Percentiles rank a stretch among this genome's conserved stretches.
These are phyloP conservation scores for Osmanthus fragrans DNA, from an alignment of 257 asterid genomes.

Conservation along the genomic window DNA sequence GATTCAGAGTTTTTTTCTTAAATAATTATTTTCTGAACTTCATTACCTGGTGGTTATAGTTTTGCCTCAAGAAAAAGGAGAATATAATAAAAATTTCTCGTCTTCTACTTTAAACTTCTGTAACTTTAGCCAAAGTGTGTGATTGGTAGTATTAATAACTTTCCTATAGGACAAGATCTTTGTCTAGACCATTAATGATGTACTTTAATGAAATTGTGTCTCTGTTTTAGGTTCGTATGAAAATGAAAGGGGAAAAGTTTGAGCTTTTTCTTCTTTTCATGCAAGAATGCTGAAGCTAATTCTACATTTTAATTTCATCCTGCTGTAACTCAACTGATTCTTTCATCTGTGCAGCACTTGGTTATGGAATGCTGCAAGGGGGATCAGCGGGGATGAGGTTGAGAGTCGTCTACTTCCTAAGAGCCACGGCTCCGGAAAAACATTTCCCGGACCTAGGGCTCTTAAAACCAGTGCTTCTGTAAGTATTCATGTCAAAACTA, in stretches of 20 bases:
- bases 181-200: conserved; percentile 4
- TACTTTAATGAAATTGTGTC: not conserved
- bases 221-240: conserved; percentile 14
- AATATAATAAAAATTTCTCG: not conserved
- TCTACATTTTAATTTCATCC: conserved; percentile 16
- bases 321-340: conserved; percentile 11
- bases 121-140: not conserved
- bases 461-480: conserved; percentile 69
- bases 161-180: conserved; percentile 1
- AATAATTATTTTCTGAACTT: conserved; percentile 2
- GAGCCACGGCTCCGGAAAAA: conserved; percentile 96
- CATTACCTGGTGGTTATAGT: conserved; percentile 1
- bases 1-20: conserved; percentile 13
- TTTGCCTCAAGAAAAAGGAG: conserved; percentile 2
- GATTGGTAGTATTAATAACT: conserved; percentile 11
- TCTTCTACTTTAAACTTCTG: not conserved
- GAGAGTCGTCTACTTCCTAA: conserved; percentile 92
- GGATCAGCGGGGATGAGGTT: conserved; percentile 89
- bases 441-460: conserved; percentile 90
- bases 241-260: conserved; percentile 7
- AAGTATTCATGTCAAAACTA: conserved; percentile 26
- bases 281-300: not conserved
- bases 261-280: not conserved
- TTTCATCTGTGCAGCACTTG: conserved; percentile 60
- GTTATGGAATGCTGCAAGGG: conserved; percentile 93